These are phyloP conservation scores for Arthroderma sp. DNA, from an alignment of 2,329 filamentous ascomycete species.

Conservation along the genomic window DNA sequence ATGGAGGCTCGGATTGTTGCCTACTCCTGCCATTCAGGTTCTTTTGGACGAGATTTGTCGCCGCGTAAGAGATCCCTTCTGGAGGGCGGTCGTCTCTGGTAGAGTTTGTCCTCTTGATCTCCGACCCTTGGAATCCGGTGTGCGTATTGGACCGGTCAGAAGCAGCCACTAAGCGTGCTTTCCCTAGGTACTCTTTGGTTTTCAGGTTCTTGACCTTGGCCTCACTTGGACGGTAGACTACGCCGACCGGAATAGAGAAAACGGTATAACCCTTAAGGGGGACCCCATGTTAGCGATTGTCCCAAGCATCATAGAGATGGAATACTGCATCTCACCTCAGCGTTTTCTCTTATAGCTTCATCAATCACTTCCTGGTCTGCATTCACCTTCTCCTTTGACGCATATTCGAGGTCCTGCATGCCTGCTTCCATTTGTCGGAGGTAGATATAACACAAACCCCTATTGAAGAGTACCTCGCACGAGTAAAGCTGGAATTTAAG, in stretches of 20 bases:
- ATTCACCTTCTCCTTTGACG: slow-evolving; percentile 89
- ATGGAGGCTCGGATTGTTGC: slow-evolving; percentile 74
- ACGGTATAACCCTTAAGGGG: slow-evolving; percentile 74
- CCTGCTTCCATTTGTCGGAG: slow-evolving; percentile 81
- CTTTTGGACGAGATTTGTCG: slow-evolving; percentile 83
- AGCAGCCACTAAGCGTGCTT: slow-evolving; percentile 82
- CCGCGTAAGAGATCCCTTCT: slow-evolving; percentile 81
- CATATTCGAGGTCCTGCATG: slow-evolving; percentile 79
- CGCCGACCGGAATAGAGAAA: slow-evolving; percentile 92
- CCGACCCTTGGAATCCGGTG: slow-evolving; percentile 66
- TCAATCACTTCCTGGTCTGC: slow-evolving; percentile 97
- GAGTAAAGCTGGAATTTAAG: slow-evolving; percentile 94
- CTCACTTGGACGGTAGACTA: slow-evolving; percentile 89
- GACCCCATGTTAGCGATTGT: no score
- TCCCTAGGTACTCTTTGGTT: slow-evolving; percentile 93
- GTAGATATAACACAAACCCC: slow-evolving; percentile 94
- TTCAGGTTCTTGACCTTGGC: slow-evolving; percentile 98
- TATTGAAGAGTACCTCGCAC: slow-evolving; percentile 94
- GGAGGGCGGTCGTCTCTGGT: slow-evolving; percentile 59
- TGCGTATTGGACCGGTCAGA: slow-evolving; percentile 69
- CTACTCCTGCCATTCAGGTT: slow-evolving; percentile 60
- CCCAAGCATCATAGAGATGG: no score
- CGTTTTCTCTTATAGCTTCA: slow-evolving; percentile 84
- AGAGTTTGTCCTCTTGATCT: slow-evolving; percentile 46
- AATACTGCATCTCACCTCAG: slow-evolving; percentile 50